phyloP scores from a whole-genome alignment of 805 yeast genomes.

The Cyberlindnera americana region DNA sequence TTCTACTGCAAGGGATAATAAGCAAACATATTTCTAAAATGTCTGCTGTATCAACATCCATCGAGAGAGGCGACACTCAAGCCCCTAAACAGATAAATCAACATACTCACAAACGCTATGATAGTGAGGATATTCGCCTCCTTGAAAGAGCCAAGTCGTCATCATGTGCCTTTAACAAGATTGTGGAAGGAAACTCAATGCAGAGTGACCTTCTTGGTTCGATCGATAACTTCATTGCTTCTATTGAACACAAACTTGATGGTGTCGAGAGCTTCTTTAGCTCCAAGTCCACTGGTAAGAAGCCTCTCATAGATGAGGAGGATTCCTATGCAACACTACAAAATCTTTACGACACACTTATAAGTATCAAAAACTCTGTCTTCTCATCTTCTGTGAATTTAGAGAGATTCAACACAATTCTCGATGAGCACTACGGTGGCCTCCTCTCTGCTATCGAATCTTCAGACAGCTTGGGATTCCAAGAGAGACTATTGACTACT shows the following conservation, averaged over 20 bases:
- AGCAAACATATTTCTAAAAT: background rate
- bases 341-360: slow-evolving; percentile 27
- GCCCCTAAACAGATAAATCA: background rate
- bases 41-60: slow-evolving; percentile 4
- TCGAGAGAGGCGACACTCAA: background rate
- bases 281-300: slow-evolving; percentile 4
- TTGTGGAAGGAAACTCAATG: slow-evolving; percentile 24
- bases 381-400: slow-evolving; percentile 20
- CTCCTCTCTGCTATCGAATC: slow-evolving; percentile 22
- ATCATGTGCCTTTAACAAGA: slow-evolving; percentile 23
- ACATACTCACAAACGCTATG: slow-evolving; percentile 15
- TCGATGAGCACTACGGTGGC: slow-evolving; percentile 28
- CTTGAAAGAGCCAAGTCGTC: slow-evolving; percentile 25
- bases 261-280: slow-evolving; percentile 24
- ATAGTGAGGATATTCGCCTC: slow-evolving; percentile 23
- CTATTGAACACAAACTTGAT: slow-evolving; percentile 27
- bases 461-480: slow-evolving; percentile 24
- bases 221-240: slow-evolving; percentile 24
- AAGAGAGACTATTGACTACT: slow-evolving; percentile 33
- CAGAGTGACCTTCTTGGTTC: slow-evolving; percentile 22
- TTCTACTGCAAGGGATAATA: no score
- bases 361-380: slow-evolving; percentile 26
- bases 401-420: slow-evolving; percentile 22
- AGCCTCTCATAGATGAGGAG: slow-evolving; percentile 3
- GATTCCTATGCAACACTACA: slow-evolving; percentile 23